These are phyloP conservation scores for Eugenia klotzschiana DNA, from an alignment of 441 rosid genomes.

Conservation along the genomic window DNA sequence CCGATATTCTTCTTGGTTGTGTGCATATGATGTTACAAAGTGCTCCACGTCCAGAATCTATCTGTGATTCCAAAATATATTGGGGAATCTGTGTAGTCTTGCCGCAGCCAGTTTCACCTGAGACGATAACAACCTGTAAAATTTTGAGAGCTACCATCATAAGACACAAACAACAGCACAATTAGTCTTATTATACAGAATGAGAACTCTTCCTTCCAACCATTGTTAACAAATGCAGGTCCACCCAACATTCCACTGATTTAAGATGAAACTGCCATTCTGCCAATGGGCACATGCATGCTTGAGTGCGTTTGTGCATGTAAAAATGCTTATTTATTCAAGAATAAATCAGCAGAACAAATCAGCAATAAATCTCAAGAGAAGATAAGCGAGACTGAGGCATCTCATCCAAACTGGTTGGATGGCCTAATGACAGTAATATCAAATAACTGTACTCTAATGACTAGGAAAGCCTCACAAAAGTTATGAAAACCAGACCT, in stretches of 20 bases:
- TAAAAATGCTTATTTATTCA: background rate
- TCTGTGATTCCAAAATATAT: constrained; percentile 70
- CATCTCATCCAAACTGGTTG: background rate
- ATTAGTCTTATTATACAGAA: background rate
- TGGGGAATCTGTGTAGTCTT: constrained; percentile 95
- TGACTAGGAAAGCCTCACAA: background rate
- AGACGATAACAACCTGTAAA: constrained; percentile 66
- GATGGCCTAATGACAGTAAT: background rate
- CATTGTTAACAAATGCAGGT: background rate
- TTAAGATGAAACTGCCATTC: background rate
- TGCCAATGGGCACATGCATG: background rate
- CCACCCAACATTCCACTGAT: background rate
- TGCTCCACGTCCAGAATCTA: constrained; percentile 59
- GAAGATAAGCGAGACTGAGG: background rate
- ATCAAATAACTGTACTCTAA: background rate
- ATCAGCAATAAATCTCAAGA: background rate
- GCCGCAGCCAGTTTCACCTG: constrained; percentile 97
- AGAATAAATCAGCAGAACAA: background rate
- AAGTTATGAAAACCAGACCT: background rate
- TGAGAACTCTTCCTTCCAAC: background rate
- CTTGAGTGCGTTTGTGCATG: background rate
- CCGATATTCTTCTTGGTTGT: constrained; percentile 85
- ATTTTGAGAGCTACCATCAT: background rate
- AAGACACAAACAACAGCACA: background rate
- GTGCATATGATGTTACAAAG: constrained; percentile 75